Base-by-base conservation (phyloP, 306 rosid species). In the Leucaena leucocephala region DNA sequence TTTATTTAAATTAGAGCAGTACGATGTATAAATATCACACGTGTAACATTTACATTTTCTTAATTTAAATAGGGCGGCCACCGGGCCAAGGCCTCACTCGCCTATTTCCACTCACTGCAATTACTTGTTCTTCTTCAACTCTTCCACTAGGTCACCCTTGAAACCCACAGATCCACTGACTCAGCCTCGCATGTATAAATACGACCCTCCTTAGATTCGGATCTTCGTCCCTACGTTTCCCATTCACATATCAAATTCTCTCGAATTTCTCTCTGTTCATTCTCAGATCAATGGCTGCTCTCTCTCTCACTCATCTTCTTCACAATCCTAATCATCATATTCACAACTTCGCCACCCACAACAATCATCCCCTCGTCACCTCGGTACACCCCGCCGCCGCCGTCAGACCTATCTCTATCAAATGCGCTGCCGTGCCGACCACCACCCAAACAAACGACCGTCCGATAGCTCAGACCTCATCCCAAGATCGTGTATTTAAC, bases 401-500 rank as follows among this genome's bases (percentile, higher is more conserved):
- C 61, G 33, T 79, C 80, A 86, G 82, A 11, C 83, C 86, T 75
- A 50, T 88, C 40, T 88, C 94, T 7, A 79, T 95, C 80, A 84
- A 86, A 80, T 91, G 95, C 86, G 58, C 90, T 78, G 86, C 91
- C n/a, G 21, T 36, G 19, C 64, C 90, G 10, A 12, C 83, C 76
- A 33, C 77, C 4, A 72, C 86, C 79, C 83, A 63, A 8, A 14
- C 61, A 62, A 89, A 78, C 33, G 80, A 83, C 40, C 64, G 65
- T 43, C 78, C 84, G 0, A 49, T 83, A 0, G 6, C 48, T 12
- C 91, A 33, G 2, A 7, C 82, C 66, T 81, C 81, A 22, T 21
- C 93, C 80, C 85, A 80, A 69, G 98, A 92, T 81, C 92, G 98
- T 1, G 88, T 95, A 78, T 91, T 92, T 36, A 95, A 95, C 91